Base-by-base conservation (phyloP, 225 moss, liverwort and hornwort genomes). In the Sphagnum contortum region DNA sequence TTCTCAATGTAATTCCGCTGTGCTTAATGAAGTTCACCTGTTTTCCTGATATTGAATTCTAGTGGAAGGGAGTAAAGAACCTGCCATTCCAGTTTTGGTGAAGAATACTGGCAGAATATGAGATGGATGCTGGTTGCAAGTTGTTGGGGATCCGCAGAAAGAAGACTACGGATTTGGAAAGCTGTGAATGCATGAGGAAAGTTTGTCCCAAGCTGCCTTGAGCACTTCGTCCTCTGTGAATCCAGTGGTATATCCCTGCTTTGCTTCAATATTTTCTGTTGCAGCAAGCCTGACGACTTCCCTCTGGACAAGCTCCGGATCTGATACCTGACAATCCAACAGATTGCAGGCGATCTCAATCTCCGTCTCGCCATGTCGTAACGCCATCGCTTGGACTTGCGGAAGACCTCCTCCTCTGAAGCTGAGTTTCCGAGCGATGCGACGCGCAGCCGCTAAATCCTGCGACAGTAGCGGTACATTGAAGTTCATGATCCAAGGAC, bases 261-360 rank as follows among this genome's bases (percentile, higher is more conserved):
- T 50, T 11, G 73, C 85, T 62, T 57, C 62, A 9, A 91, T 60
- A 12, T 79, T 86, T 60, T 85, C 77, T 55, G 62, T 59, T 6
- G 61, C 64, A 2, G 89, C 92, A 55, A 86, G 74, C 48, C 51
- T 48, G n/a, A 57, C 79, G 47, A 93, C 89, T 64, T 72, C 49
- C 5, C 66, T 66, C 74, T 93, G 93, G 67, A 98, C 98, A 44
- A 64, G 62, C 12, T 82, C 69, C 4, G 86, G 79, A n/a, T 70
- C 63, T 1, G 90, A 83, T 6, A 73, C 75, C 10, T 77, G 76
- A 52, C 64, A 67, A 76, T 88, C 78, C 71, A 89, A 68, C 68
- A 98, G 81, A 71, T 98, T 98, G 72, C 93, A 98, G 50, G 98
- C 98, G 59, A 98, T 73, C 75, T 98, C 98, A 48, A 88, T 83